Conservation (phyloP, 306 rosid genomes). For the Acmispon strigosus region DNA sequence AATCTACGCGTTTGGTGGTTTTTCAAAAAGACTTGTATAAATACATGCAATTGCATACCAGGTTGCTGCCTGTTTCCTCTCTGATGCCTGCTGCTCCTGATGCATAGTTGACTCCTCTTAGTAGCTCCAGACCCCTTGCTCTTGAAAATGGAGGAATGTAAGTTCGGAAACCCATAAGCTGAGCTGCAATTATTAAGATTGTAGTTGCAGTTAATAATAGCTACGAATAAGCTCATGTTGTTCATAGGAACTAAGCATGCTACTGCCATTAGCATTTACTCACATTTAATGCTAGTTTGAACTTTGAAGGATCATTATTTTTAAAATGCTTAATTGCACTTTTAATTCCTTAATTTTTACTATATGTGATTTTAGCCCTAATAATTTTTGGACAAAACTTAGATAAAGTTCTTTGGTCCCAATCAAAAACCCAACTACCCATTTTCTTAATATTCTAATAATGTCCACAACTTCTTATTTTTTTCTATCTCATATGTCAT, state of each 20-base stretch:
- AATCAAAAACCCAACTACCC: too few relatives aligned
- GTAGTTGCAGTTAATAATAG: not conserved
- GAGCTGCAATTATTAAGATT: slow-evolving; percentile 49
- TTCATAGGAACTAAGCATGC: not conserved
- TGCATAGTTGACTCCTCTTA: slow-evolving; percentile 80
- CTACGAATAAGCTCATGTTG: not conserved
- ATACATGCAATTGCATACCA: slow-evolving; percentile 33
- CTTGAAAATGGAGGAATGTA: slow-evolving; percentile 64
- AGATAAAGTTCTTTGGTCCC: too few relatives aligned
- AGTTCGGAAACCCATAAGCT: slow-evolving; percentile 60
- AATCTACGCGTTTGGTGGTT: too few relatives aligned
- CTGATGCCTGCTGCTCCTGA: slow-evolving; percentile 92
- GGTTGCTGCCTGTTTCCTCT: slow-evolving; percentile 75
- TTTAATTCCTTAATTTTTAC: too few relatives aligned
- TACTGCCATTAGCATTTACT: not conserved
- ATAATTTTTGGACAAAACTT: too few relatives aligned
- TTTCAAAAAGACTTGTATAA: not conserved
- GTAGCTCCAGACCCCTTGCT: slow-evolving; percentile 56
- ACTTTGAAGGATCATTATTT: too few relatives aligned
- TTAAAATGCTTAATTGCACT: too few relatives aligned
- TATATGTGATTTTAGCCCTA: too few relatives aligned
- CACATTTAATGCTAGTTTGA: too few relatives aligned
- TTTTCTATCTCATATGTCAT: too few relatives aligned
- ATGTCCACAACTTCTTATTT: too few relatives aligned
- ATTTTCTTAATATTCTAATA: too few relatives aligned